phyloP scores from a whole-genome alignment of 2,329 filamentous ascomycete species.

The Aspergillus quadrilineatus region DNA sequence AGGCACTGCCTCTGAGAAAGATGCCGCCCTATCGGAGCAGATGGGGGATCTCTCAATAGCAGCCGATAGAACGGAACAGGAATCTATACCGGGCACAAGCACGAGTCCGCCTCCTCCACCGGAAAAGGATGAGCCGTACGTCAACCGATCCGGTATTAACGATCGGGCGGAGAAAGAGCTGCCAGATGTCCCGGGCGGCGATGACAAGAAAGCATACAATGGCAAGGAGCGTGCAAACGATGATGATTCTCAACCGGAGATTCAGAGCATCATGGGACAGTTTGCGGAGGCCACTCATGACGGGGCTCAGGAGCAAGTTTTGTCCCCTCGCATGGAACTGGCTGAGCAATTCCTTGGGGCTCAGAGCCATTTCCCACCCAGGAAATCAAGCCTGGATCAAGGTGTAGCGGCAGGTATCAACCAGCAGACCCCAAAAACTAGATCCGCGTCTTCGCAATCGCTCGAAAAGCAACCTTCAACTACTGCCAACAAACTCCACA shows the following conservation, averaged over 20 bases:
- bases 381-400: slow-evolving; percentile 83
- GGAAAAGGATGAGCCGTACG: slow-evolving; percentile 53
- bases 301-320: slow-evolving; percentile 76
- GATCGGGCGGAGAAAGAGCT: slow-evolving; percentile 42
- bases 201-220: slow-evolving; percentile 40
- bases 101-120: slow-evolving; percentile 49
- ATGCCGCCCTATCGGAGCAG: slow-evolving; percentile 26
- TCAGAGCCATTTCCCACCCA: slow-evolving; percentile 69
- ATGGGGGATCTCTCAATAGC: slow-evolving; percentile 35
- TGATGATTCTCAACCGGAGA: slow-evolving; percentile 74
- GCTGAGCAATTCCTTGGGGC: slow-evolving; percentile 74
- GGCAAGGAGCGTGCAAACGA: slow-evolving; percentile 65
- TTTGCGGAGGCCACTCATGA: slow-evolving; percentile 75
- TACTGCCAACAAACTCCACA: slow-evolving; percentile 29
- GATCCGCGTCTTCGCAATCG: slow-evolving; percentile 17
- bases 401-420: slow-evolving; percentile 46
- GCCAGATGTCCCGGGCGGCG: slow-evolving; percentile 34
- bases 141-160: slow-evolving; percentile 43
- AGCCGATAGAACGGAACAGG: slow-evolving; percentile 21
- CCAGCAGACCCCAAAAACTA: slow-evolving; percentile 23
- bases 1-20: slow-evolving; percentile 19
- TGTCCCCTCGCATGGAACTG: slow-evolving; percentile 83
- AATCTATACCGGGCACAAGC: slow-evolving; percentile 18
- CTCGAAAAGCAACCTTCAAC: slow-evolving; percentile 25
- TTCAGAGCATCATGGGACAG: slow-evolving; percentile 97